These are phyloP conservation scores for Cinchona pubescens DNA, from an alignment of 257 asterid species.

Conservation along the genomic window DNA sequence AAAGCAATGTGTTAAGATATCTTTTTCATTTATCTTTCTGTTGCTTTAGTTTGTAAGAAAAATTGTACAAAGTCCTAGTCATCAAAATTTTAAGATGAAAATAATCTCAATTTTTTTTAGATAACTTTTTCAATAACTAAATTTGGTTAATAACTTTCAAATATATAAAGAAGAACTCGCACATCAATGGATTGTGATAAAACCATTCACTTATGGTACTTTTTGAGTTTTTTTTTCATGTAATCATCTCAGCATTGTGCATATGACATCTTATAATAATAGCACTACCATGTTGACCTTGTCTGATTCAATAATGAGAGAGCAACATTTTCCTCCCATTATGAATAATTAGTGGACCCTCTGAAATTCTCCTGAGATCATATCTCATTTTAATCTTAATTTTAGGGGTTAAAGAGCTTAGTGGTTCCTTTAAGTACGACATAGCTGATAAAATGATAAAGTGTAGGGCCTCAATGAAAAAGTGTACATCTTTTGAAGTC, in stretches of 20 bases:
- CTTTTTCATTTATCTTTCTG: neutral
- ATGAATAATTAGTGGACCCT: neutral
- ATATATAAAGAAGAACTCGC: neutral
- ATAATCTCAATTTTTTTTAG: too few relatives aligned
- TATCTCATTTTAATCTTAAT: neutral
- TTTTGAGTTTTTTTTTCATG: neutral
- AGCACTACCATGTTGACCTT: neutral
- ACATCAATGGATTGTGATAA: neutral
- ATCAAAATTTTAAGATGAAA: too few relatives aligned
- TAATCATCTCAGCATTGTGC: neutral
- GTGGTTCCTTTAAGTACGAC: neutral
- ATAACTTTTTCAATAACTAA: too few relatives aligned
- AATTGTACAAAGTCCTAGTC: too few relatives aligned
- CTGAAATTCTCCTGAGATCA: neutral
- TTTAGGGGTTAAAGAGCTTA: neutral
- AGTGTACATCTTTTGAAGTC: neutral
- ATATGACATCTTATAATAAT: neutral
- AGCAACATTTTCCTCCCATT: neutral
- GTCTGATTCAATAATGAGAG: neutral
- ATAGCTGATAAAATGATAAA: neutral
- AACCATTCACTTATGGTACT: neutral
- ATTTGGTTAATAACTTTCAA: neutral
- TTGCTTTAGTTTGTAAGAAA: neutral
- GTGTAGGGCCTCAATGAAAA: neutral
- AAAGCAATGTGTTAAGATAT: neutral